These are phyloP conservation scores for Asterella californica DNA, from an alignment of 225 moss, liverwort and hornwort species.

Conservation along the genomic window DNA sequence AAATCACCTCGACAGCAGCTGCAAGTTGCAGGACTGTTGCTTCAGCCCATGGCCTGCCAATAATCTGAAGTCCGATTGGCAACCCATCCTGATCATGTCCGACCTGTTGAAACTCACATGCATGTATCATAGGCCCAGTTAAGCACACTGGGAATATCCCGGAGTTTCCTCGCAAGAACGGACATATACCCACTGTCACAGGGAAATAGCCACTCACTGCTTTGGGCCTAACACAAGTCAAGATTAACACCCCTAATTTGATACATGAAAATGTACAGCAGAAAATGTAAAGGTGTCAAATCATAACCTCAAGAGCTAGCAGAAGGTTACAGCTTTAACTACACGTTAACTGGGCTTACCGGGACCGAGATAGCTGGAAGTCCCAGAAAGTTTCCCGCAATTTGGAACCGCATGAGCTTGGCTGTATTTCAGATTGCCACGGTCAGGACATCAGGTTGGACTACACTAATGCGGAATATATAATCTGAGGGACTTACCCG, in stretches of 20 bases:
- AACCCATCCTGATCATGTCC: conserved; percentile 76
- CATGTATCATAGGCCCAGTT: not conserved
- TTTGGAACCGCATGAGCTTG: conserved; percentile 90
- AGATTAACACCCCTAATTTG: not conserved
- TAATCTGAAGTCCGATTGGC: conserved; percentile 86
- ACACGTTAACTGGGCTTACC: conserved; percentile 31
- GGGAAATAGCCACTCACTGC: not conserved
- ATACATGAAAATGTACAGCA: not conserved
- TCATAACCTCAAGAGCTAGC: not conserved
- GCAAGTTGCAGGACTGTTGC: conserved; percentile 81
- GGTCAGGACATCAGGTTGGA: too few species aligned
- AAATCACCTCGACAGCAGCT: conserved; percentile 65
- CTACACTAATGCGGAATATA: too few species aligned
- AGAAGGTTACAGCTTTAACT: too few species aligned
- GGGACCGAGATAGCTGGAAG: conserved; percentile 81
- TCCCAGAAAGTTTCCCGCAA: conserved; percentile 86
- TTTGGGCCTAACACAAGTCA: not conserved
- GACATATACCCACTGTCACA: too few species aligned
- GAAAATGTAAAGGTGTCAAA: not conserved
- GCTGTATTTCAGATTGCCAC: conserved; percentile 36
- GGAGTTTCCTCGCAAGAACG: not conserved
- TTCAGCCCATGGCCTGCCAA: conserved; percentile 95
- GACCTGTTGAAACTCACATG: conserved; percentile 34
- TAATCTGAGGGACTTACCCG: too few species aligned
- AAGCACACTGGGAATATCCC: not conserved